Evolutionary conservation across 2,329 filamentous ascomycete species (phyloP).

Genomic region (Ilyonectria sp.): DNA sequence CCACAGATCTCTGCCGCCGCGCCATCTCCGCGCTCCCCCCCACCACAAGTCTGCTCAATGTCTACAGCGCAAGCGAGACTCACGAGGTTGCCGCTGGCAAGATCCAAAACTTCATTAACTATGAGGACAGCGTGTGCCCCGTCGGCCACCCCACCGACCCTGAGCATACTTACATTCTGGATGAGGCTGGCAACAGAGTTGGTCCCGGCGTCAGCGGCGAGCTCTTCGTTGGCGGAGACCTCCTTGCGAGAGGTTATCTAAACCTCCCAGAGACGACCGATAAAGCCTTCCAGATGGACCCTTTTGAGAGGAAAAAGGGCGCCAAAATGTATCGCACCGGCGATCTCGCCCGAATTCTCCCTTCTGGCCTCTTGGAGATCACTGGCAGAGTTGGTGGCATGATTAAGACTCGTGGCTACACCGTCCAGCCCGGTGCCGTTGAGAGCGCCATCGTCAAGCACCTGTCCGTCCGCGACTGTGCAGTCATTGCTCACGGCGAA

Average conservation of each 20-base stretch:
- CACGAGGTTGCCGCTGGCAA: constrained; percentile 86
- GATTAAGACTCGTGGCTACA: constrained; percentile 87
- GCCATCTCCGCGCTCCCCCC: constrained; percentile 79
- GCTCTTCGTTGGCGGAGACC: constrained; percentile 80
- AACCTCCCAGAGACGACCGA: constrained; percentile 85
- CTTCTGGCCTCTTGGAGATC: constrained; percentile 80
- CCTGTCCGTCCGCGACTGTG: constrained; percentile 79
- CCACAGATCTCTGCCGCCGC: constrained; percentile 80
- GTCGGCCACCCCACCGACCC: constrained; percentile 80
- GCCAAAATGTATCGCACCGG: constrained; percentile 83
- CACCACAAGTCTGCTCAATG: constrained; percentile 79
- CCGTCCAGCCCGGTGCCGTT: constrained; percentile 82
- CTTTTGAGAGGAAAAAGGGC: constrained; percentile 71
- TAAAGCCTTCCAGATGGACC: constrained; percentile 78
- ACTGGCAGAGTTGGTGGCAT: constrained; percentile 83
- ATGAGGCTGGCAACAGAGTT: constrained; percentile 77
- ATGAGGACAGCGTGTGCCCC: constrained; percentile 77
- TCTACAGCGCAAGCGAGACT: constrained; percentile 87
- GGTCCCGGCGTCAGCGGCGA: constrained; percentile 77
- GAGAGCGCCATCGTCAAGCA: constrained; percentile 80
- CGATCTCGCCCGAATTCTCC: constrained; percentile 77
- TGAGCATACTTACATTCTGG: constrained; percentile 79
- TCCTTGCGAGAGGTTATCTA: constrained; percentile 83
- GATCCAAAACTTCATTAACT: constrained; percentile 76
- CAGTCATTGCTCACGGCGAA: constrained; percentile 81